Percentiles rank a stretch among this genome's conserved stretches.
These are phyloP conservation scores for Cnidoscolus chayamansa DNA, from an alignment of 441 rosid species.

Conservation along the genomic window DNA sequence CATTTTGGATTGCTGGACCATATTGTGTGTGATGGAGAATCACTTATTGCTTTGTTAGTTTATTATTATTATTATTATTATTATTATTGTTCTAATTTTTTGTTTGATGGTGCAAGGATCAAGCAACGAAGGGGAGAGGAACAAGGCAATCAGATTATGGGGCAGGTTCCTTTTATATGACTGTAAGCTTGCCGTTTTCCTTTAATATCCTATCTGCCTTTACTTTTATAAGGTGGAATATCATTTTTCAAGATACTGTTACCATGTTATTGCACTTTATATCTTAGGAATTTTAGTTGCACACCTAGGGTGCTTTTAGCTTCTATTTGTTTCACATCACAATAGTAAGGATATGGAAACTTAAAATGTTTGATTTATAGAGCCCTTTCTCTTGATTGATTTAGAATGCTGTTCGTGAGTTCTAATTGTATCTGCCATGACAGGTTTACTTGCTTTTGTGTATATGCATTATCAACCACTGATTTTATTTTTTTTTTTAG, in stretches of 20 bases:
- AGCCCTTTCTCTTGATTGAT: no score
- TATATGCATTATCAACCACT: not conserved
- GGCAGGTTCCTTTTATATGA: slow-evolving; percentile 53
- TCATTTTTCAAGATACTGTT: slow-evolving; percentile 4
- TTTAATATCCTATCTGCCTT: not conserved
- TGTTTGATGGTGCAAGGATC: slow-evolving; percentile 34
- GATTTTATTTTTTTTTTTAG: slow-evolving; percentile 1
- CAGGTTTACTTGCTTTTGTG: not conserved
- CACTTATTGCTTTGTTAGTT: not conserved
- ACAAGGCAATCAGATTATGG: slow-evolving; percentile 40
- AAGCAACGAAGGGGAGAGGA: slow-evolving; percentile 30
- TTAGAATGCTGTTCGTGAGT: not conserved
- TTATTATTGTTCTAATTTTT: not conserved
- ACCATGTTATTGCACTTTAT: not conserved
- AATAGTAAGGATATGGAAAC: no score
- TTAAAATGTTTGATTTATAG: no score
- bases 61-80: not conserved
- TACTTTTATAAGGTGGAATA: not conserved
- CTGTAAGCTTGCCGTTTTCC: slow-evolving; percentile 28
- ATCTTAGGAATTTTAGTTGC: not conserved
- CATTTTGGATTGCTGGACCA: not conserved
- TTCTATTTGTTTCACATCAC: not conserved
- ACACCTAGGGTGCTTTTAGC: not conserved
- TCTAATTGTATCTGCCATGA: not conserved
- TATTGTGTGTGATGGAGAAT: not conserved